These are phyloP conservation scores for Baorangia bicolor DNA, from an alignment of 768 basidiomycete genomes.

Conservation along the genomic window DNA sequence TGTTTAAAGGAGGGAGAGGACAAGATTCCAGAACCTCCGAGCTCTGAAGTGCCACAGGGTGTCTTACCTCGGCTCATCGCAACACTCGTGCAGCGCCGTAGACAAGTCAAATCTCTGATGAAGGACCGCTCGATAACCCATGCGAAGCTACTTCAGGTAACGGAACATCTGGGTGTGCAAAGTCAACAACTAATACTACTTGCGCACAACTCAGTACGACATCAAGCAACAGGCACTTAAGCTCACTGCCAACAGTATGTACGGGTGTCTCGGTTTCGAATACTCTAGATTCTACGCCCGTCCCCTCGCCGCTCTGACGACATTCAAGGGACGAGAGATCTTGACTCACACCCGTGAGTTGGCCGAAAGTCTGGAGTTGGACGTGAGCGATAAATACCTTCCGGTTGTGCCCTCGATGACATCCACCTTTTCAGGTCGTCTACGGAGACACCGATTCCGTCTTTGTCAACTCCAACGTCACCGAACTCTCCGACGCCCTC, in stretches of 20 bases:
- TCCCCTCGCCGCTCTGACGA: conserved; percentile 95
- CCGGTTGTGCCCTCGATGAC: not conserved
- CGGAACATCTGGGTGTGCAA: conserved; percentile 2
- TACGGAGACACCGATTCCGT: conserved; percentile 99
- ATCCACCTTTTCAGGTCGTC: conserved; percentile 64
- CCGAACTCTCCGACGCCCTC: conserved; percentile 82
- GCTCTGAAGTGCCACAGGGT: conserved; percentile 68
- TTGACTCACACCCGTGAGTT: conserved; percentile 90
- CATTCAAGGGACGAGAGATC: conserved; percentile 97
- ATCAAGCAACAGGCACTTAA: conserved; percentile 97
- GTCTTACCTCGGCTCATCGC: conserved; percentile 97
- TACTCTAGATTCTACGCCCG: conserved; percentile 96
- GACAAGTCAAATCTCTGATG: conserved; percentile 92
- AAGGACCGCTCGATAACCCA: conserved; percentile 75
- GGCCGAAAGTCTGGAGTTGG: conserved; percentile 85
- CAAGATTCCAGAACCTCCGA: conserved; percentile 86
- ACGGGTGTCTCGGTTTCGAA: conserved; percentile 97
- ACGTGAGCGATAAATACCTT: conserved; percentile 54
- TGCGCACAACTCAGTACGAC: conserved; percentile 62
- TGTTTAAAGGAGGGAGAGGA: conserved; percentile 61
- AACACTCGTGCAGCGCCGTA: conserved; percentile 87
- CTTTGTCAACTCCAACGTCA: conserved; percentile 95
- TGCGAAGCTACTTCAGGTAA: conserved; percentile 81
- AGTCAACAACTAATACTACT: not conserved
- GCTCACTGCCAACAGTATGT: conserved; percentile 99